Conservation (phyloP, 75 land plant genomes). For the Sequoia sempervirens region DNA sequence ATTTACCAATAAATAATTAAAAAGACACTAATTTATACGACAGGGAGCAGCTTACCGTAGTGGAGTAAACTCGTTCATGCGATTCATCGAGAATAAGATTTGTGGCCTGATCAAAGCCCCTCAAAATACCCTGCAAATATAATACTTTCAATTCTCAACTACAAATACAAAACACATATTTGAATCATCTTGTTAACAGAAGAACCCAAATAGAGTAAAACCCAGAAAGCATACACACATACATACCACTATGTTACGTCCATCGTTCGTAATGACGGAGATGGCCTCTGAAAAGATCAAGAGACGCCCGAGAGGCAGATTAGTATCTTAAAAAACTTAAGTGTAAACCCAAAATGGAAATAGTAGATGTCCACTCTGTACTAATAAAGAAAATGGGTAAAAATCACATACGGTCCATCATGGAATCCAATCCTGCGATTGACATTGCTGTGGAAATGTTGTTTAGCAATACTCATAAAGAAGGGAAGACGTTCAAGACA, state of each 20-base stretch:
- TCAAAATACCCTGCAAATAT: slow-evolving; percentile 70
- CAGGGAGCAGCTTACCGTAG: slow-evolving; percentile 46
- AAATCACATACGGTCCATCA: slow-evolving; percentile 35
- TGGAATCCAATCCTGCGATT: slow-evolving; percentile 31
- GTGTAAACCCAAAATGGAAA: neutral
- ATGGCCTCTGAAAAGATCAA: slow-evolving; percentile 54
- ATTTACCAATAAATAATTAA: neutral
- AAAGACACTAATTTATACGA: neutral
- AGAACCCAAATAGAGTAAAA: neutral
- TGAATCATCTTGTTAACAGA: neutral
- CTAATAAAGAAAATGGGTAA: neutral
- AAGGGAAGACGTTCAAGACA: neutral
- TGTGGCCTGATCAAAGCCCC: slow-evolving; percentile 94
- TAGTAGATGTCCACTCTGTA: no score
- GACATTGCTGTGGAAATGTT: slow-evolving; percentile 15
- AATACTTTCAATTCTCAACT: neutral
- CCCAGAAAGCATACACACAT: neutral
- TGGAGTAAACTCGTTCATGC: slow-evolving; percentile 95
- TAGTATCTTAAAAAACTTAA: neutral
- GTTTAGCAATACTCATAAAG: neutral
- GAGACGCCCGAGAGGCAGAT: neutral
- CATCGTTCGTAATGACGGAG: slow-evolving; percentile 93
- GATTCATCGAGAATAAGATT: slow-evolving; percentile 95
- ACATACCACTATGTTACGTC: slow-evolving; percentile 93
- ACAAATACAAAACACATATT: neutral